Conservation (phyloP, 306 rosid species). For the Cicer yamashitae region DNA sequence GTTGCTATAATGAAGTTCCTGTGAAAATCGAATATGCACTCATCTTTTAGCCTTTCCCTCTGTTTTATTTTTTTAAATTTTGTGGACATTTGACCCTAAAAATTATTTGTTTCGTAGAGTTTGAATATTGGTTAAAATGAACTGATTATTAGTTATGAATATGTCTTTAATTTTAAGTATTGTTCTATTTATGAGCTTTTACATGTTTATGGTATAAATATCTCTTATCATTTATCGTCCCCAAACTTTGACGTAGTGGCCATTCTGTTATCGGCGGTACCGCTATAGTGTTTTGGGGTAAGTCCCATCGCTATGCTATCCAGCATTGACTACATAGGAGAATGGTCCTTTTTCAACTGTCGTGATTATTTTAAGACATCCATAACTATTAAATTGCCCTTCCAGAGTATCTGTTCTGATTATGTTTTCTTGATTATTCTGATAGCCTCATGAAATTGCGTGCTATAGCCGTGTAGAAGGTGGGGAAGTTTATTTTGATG, state of each 20-base stretch:
- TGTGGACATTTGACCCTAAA: not conserved
- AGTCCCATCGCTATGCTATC: not conserved
- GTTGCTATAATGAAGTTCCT: not conserved
- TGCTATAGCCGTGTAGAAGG: slow-evolving; percentile 94
- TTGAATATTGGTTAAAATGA: not conserved
- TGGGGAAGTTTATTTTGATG: slow-evolving; percentile 85
- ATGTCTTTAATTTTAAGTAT: not conserved
- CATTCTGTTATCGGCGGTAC: not conserved
- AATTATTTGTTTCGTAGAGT: not conserved
- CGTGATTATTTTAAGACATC: not conserved
- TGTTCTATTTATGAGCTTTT: slow-evolving; percentile 1
- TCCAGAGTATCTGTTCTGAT: slow-evolving; percentile 23
- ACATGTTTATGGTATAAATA: not conserved
- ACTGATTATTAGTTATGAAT: not conserved
- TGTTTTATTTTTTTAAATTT: not conserved
- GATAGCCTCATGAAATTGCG: slow-evolving; percentile 85
- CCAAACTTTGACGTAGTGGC: not conserved
- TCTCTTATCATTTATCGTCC: not conserved
- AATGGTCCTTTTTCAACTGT: slow-evolving; percentile 5
- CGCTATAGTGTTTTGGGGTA: not conserved
- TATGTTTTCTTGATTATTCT: slow-evolving; percentile 42
- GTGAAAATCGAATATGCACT: not conserved
- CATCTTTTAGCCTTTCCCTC: not conserved
- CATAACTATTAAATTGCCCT: slow-evolving; percentile 10
- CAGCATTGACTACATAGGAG: not conserved